Conservation (phyloP, 225 moss, liverwort and hornwort species). For the Straminergon stramineum region DNA sequence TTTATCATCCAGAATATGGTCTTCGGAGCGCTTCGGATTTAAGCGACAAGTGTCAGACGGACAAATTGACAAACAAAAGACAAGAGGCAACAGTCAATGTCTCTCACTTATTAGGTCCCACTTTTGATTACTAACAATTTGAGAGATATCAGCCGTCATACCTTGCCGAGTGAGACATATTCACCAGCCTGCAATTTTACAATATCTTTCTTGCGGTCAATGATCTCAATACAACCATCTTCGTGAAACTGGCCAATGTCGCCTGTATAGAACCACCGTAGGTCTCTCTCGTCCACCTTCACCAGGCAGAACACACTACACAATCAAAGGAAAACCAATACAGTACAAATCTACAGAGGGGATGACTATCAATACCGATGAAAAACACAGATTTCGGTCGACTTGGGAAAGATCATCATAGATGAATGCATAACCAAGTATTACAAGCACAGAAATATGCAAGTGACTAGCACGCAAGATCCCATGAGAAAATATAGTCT, state of each 20-base stretch:
- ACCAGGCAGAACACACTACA: not conserved
- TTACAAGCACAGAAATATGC: not conserved
- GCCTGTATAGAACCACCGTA: constrained; percentile 93
- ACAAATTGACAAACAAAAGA: not conserved
- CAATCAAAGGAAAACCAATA: not conserved
- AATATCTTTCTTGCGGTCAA: constrained; percentile 97
- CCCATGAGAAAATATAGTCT: not conserved
- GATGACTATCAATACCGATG: not conserved
- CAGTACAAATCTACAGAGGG: not conserved
- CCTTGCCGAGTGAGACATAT: constrained; percentile 97
- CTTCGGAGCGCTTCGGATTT: not conserved
- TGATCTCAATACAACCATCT: constrained; percentile 84
- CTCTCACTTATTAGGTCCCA: not conserved
- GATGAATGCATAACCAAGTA: not conserved
- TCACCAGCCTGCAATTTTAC: constrained; percentile 96
- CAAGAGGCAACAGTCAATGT: not conserved
- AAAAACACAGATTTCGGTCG: not conserved
- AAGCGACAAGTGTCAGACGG: not conserved
- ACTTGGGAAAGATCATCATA: not conserved
- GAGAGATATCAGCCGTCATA: constrained; percentile 3
- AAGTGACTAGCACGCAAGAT: not conserved
- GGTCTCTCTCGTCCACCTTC: constrained; percentile 70
- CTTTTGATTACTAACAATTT: not conserved
- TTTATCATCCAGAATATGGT: not conserved
- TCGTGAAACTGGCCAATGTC: constrained; percentile 82